Conservation (phyloP, 257 asterid species). For the Catharanthus roseus region DNA sequence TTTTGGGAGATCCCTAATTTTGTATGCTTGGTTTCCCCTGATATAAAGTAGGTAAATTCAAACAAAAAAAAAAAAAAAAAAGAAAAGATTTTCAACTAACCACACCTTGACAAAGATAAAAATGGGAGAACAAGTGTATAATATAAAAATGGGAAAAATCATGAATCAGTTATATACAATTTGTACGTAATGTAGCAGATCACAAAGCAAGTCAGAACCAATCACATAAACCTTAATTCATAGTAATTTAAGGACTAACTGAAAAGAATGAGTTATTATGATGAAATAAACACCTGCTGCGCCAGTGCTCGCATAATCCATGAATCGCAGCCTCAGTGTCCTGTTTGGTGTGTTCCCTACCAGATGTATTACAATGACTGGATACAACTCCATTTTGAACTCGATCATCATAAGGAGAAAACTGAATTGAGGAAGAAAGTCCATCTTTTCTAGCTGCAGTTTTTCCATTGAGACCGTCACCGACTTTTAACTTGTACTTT, state of each 20-base stretch:
- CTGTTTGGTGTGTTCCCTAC: slow-evolving; percentile 33
- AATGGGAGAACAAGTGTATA: slow-evolving; percentile 1
- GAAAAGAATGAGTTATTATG: not conserved
- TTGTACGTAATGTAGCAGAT: not conserved
- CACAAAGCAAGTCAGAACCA: not conserved
- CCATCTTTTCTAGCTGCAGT: slow-evolving; percentile 25
- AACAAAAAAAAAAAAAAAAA: not conserved
- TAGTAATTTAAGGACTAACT: not conserved
- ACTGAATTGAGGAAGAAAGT: slow-evolving; percentile 19
- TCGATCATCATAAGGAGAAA: slow-evolving; percentile 10
- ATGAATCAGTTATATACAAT: not conserved
- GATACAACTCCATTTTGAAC: slow-evolving; percentile 17
- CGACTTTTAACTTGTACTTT: slow-evolving; percentile 67
- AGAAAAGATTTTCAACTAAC: slow-evolving; percentile 6
- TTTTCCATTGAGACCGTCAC: slow-evolving; percentile 29
- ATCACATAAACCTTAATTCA: not conserved
- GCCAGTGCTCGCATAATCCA: slow-evolving; percentile 73
- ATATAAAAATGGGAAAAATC: not conserved
- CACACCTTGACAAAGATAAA: not conserved
- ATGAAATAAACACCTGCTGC: slow-evolving; percentile 53
- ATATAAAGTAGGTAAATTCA: slow-evolving; percentile 13
- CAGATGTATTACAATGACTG: slow-evolving; percentile 14
- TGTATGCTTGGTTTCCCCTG: slow-evolving; percentile 95
- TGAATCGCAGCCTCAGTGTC: slow-evolving; percentile 24
- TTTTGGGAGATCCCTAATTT: slow-evolving; percentile 50